phyloP scores from a whole-genome alignment of 441 rosid species.

The Croton setiger region DNA sequence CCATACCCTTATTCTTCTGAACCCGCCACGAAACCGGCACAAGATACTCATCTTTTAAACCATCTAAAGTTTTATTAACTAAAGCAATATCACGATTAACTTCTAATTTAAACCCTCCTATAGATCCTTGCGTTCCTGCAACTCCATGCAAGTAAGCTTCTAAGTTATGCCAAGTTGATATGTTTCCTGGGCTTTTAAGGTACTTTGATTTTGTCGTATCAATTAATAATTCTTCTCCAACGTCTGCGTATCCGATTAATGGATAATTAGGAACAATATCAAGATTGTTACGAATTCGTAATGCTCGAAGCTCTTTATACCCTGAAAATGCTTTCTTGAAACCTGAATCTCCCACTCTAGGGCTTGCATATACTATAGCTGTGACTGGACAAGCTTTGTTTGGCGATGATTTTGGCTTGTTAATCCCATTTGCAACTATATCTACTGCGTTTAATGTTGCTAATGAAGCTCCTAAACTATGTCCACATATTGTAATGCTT shows the following conservation, averaged over 20 bases:
- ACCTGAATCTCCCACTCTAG: constrained; percentile 66
- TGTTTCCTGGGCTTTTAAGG: constrained; percentile 57
- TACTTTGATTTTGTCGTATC: constrained; percentile 59
- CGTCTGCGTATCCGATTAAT: constrained; percentile 55
- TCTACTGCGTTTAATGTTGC: constrained; percentile 78
- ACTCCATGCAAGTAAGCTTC: constrained; percentile 78
- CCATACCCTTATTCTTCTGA: constrained; percentile 70
- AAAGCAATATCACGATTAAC: constrained; percentile 57
- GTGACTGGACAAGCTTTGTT: constrained; percentile 52
- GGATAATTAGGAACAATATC: constrained; percentile 74
- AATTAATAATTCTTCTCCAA: constrained; percentile 64
- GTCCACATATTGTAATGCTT: constrained; percentile 72
- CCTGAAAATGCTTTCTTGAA: constrained; percentile 44
- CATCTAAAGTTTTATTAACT: constrained; percentile 54
- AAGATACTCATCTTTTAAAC: constrained; percentile 51
- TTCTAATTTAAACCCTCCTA: constrained; percentile 55
- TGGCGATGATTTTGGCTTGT: constrained; percentile 32
- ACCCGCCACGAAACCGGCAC: constrained; percentile 65
- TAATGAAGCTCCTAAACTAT: constrained; percentile 78
- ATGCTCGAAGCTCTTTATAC: constrained; percentile 44
- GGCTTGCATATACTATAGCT: constrained; percentile 69
- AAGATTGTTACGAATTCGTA: constrained; percentile 43
- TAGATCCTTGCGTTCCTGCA: constrained; percentile 66
- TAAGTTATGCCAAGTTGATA: constrained; percentile 49
- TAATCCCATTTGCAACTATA: constrained; percentile 60